These are phyloP conservation scores for Talaromyces sp. DNA, from an alignment of 2,329 filamentous ascomycete genomes.

Conservation along the genomic window DNA sequence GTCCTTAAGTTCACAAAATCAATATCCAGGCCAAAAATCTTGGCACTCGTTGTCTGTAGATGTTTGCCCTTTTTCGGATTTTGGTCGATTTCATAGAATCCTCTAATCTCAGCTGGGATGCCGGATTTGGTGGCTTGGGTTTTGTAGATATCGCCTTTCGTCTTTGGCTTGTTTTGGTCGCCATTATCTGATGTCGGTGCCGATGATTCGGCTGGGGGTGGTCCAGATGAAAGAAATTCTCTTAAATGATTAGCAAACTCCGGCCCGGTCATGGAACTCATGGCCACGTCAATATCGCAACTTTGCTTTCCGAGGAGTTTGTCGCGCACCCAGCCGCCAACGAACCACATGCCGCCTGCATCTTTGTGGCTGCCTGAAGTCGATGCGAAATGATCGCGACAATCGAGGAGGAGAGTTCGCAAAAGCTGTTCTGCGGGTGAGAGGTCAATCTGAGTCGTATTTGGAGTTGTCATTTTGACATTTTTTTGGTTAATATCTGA, in stretches of 20 bases:
- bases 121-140: not conserved
- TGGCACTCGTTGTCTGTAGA: conserved; percentile 4
- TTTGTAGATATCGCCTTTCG: conserved; percentile 9
- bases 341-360: conserved; percentile 10
- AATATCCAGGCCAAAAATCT: conserved; percentile 10
- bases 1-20: conserved; percentile 12
- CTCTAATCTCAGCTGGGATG: conserved; percentile 4
- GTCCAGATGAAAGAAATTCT: not conserved
- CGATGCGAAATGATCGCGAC: not conserved
- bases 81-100: conserved; percentile 4
- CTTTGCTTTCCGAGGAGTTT: conserved; percentile 8
- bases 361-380: not conserved
- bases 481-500: not conserved
- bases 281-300: conserved; percentile 7
- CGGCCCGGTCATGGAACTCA: not conserved
- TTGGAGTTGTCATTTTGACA: not conserved
- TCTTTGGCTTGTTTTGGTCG: not conserved
- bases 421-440: conserved; percentile 10
- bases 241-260: conserved; percentile 4
- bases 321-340: conserved; percentile 15
- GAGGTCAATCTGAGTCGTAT: not conserved
- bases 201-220: not conserved
- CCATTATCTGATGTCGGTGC: not conserved
- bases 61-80: conserved; percentile 13
- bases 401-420: conserved; percentile 3